Percentiles rank a stretch among this genome's conserved stretches.
phyloP scores from a whole-genome alignment of 2,329 filamentous ascomycete genomes.

The Aspergillus sp. region DNA sequence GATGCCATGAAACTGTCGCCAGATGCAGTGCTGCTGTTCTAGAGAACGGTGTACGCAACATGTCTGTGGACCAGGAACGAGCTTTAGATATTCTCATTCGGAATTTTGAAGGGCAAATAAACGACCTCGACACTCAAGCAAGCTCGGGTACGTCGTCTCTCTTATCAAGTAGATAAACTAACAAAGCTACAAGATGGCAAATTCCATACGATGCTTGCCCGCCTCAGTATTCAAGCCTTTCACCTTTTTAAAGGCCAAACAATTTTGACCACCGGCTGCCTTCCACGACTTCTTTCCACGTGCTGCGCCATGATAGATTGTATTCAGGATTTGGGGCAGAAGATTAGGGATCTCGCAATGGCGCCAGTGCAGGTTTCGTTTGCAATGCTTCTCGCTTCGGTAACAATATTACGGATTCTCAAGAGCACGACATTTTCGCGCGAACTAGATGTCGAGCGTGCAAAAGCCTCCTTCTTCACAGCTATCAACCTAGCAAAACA shows the following conservation, averaged over 20 bases:
- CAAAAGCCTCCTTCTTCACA: slow-evolving; percentile 27
- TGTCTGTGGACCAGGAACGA: slow-evolving; percentile 33
- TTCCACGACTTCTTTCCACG: slow-evolving; percentile 19
- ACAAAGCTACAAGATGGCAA: slow-evolving; percentile 22
- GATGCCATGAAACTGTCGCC: slow-evolving; percentile 30
- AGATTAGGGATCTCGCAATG: slow-evolving; percentile 14
- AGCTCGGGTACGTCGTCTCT: slow-evolving; percentile 20
- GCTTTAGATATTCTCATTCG: slow-evolving; percentile 31
- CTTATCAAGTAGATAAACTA: slow-evolving; percentile 5
- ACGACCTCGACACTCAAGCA: slow-evolving; percentile 30
- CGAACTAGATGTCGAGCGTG: slow-evolving; percentile 28
- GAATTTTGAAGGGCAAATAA: slow-evolving; percentile 29
- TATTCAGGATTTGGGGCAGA: slow-evolving; percentile 17
- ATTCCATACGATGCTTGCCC: slow-evolving; percentile 24
- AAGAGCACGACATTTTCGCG: slow-evolving; percentile 24
- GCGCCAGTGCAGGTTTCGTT: slow-evolving; percentile 24
- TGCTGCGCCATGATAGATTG: slow-evolving; percentile 27
- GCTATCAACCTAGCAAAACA: slow-evolving; percentile 34
- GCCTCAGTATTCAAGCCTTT: slow-evolving; percentile 28
- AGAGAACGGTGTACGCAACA: slow-evolving; percentile 33
- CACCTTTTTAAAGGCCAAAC: slow-evolving; percentile 31
- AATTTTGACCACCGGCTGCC: slow-evolving; percentile 18
- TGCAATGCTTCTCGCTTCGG: slow-evolving; percentile 25
- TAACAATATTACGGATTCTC: slow-evolving; percentile 31
- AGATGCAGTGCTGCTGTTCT: slow-evolving; percentile 30